Evolutionary conservation across 192 early-diverging fungal species (phyloP).

Genomic region (Podila epicladia): DNA sequence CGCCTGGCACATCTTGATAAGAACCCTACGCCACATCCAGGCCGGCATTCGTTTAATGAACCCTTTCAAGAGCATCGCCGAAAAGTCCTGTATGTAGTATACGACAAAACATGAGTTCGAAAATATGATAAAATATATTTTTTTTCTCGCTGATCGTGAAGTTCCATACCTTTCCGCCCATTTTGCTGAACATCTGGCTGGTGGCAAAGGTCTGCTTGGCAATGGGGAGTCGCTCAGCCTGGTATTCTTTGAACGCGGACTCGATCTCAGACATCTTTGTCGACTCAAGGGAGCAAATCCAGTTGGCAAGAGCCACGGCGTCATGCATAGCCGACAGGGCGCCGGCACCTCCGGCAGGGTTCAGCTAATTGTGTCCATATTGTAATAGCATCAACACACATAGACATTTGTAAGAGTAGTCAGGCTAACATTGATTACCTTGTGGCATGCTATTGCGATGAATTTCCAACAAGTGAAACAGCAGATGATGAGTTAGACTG

Average conservation of each 20-base stretch:
- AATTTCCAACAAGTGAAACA: not conserved
- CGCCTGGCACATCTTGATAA: not conserved
- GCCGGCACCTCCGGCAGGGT: not conserved
- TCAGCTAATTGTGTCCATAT: not conserved
- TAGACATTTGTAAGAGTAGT: not conserved
- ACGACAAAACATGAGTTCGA: too few species aligned
- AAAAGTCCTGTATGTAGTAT: too few species aligned
- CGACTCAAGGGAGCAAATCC: not conserved
- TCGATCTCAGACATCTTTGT: not conserved
- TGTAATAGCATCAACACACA: not conserved
- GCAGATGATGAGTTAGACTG: not conserved
- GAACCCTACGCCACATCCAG: too few species aligned
- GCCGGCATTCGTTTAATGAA: too few species aligned
- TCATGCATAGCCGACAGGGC: not conserved
- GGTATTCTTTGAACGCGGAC: not conserved
- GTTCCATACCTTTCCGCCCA: not conserved
- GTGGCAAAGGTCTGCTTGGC: not conserved
- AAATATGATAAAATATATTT: too few species aligned
- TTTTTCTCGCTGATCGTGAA: too few species aligned
- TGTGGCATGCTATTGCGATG: not conserved
- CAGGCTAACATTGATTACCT: not conserved
- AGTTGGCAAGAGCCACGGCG: not conserved
- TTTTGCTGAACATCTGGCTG: not conserved
- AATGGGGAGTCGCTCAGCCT: not conserved
- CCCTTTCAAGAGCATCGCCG: too few species aligned